Evolutionary conservation across 805 yeast species (phyloP).

Genomic region (Kluyveromyces dobzhanskii): DNA sequence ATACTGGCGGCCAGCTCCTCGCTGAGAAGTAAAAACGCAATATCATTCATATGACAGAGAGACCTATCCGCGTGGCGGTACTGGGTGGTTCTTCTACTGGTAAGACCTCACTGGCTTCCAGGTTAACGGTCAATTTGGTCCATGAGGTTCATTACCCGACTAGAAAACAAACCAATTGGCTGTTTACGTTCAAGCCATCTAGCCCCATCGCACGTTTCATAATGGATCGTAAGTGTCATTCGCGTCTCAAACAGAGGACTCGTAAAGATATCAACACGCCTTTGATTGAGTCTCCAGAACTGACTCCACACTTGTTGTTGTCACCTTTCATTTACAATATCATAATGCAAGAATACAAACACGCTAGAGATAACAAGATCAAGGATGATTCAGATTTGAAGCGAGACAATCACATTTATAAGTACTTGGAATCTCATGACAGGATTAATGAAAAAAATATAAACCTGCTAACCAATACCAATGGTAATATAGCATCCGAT

Average conservation of each 20-base stretch:
- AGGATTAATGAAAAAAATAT: not conserved
- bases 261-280: constrained; percentile 16
- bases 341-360: constrained; percentile 2
- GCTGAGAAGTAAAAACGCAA: too few species aligned
- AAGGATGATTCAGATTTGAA: constrained; percentile 1
- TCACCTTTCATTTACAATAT: constrained; percentile 25
- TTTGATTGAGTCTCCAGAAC: constrained; percentile 24
- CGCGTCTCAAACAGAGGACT: constrained; percentile 29
- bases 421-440: constrained; percentile 3
- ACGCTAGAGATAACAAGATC: not conserved
- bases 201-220: constrained; percentile 33
- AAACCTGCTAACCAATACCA: not conserved
- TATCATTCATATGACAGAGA: constrained; percentile 15
- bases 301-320: constrained; percentile 25
- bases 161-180: constrained; percentile 46
- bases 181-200: constrained; percentile 46
- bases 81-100: constrained; percentile 55
- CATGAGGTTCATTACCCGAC: constrained; percentile 75
- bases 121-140: constrained; percentile 39
- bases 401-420: constrained; percentile 1
- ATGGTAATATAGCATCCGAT: constrained; percentile 1
- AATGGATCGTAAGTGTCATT: constrained; percentile 39
- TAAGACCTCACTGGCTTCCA: constrained; percentile 48
- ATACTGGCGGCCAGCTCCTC: too few species aligned
- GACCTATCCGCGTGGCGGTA: constrained; percentile 50